Conservation (phyloP, 495 filamentous ascomycete species). For the Hypoxylon fragiforme region DNA sequence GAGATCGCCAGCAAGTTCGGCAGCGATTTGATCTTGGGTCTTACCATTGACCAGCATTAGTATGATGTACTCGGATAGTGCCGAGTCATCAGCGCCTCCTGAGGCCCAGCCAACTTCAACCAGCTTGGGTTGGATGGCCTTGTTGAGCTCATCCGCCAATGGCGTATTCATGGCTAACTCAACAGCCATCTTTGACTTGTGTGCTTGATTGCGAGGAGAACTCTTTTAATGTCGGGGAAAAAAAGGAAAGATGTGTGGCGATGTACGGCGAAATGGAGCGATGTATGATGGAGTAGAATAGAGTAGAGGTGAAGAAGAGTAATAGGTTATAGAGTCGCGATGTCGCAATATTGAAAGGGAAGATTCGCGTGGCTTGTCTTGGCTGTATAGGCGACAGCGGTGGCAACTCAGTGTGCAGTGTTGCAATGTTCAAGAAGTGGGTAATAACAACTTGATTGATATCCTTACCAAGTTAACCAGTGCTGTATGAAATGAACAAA, state of each 20-base stretch:
- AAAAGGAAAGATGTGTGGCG: too few relatives aligned
- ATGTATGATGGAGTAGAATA: background rate
- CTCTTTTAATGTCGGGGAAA: too few relatives aligned
- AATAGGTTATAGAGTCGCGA: background rate
- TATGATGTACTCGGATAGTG: slow-evolving; percentile 92
- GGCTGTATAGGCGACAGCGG: slow-evolving; percentile 14
- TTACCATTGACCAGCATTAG: slow-evolving; percentile 96
- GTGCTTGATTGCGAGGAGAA: too few relatives aligned
- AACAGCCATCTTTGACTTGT: slow-evolving; percentile 65
- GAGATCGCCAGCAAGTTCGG: slow-evolving; percentile 86
- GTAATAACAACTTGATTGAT: too few relatives aligned
- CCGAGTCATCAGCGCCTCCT: slow-evolving; percentile 75
- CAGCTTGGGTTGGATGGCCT: slow-evolving; percentile 85
- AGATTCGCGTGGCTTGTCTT: slow-evolving; percentile 15
- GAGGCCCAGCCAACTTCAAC: slow-evolving; percentile 92
- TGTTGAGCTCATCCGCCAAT: slow-evolving; percentile 77
- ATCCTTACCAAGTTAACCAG: too few relatives aligned
- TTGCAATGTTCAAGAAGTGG: too few relatives aligned
- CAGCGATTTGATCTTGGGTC: slow-evolving; percentile 82
- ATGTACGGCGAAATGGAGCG: background rate
- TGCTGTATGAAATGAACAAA: too few relatives aligned
- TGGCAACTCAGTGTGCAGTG: too few relatives aligned
- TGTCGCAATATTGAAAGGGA: background rate
- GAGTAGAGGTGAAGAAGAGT: slow-evolving; percentile 3
- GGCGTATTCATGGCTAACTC: slow-evolving; percentile 73